These are phyloP conservation scores for Podaxis sp. DNA, from an alignment of 768 basidiomycete genomes.

Conservation along the genomic window DNA sequence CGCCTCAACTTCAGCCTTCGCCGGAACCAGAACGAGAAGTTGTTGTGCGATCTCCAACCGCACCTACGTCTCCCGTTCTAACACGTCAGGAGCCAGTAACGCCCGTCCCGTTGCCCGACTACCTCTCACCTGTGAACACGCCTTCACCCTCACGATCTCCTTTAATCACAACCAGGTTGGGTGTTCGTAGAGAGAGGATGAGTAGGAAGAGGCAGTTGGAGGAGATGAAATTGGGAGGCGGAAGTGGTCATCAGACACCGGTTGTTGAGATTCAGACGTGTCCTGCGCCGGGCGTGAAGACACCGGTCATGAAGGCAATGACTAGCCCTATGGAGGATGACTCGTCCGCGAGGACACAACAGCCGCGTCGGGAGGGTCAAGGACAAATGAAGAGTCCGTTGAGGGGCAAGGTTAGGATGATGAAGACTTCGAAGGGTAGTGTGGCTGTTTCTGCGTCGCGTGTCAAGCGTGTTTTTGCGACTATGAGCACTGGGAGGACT, in stretches of 20 bases:
- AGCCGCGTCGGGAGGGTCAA: neutral
- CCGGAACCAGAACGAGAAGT: neutral
- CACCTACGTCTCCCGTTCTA: neutral
- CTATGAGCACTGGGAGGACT: neutral
- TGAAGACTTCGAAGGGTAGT: neutral
- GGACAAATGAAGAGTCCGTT: neutral
- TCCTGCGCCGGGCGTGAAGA: neutral
- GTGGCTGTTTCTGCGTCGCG: neutral
- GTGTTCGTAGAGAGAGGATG: neutral
- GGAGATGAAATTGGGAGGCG: neutral
- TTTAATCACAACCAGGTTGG: neutral
- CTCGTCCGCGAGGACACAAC: too few species aligned
- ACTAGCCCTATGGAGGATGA: too few species aligned
- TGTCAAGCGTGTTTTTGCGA: neutral
- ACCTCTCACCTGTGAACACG: constrained; percentile 8
- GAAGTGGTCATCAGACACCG: neutral
- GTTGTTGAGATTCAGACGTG: neutral
- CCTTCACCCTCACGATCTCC: neutral
- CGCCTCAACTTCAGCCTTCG: neutral
- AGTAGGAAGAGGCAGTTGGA: constrained; percentile 8
- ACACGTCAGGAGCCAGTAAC: neutral
- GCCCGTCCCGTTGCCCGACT: neutral
- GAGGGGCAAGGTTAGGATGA: neutral
- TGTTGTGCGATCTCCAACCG: neutral
- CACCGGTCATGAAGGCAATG: neutral